Evolutionary conservation across 768 basidiomycete genomes (phyloP), one percentile per base, ranked within the genome.

Genomic region (Boletus bicolor): DNA sequence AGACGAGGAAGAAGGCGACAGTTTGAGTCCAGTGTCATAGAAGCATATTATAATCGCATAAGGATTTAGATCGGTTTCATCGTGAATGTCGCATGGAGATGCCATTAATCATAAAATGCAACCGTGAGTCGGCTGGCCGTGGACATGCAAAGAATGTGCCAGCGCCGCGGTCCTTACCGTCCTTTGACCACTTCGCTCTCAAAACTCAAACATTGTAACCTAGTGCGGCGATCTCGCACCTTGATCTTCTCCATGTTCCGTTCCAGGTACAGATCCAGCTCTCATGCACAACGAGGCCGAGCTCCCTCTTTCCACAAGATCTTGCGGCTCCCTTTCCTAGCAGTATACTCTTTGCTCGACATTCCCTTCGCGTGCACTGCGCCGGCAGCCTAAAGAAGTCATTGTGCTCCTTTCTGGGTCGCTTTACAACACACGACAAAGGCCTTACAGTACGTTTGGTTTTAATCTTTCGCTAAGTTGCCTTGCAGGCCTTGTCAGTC

Each of bases 1-100:
- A 76, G 53, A 71, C 74, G 64, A 82, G 77, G 73, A 69, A 68
- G 68, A 81, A 76, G 68, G 82, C 82, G 54, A 81, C 79, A 47
- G 71, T 71, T 48, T 76, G 69, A 70, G 57, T 69, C 67, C 62
- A 60, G 54, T 51, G 44, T 55, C 55, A 65, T 73, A 72, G 72
- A 73, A 73, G 66, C 62, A 58, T 62, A 61, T 53, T 61, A 49
- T 19, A 30, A 55, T 57, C 53, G 52, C 56, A 62, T 59, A 39
- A 39, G 12, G 36, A 58, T 59, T 55, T 60, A 62, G 57, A 61
- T 55, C 42, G 34, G 51, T 55, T 57, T 59, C 57, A 59, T 54
- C 44, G 44, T 54, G 34, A 66, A 48, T 44, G 57, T 55, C 61
- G 59, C 57, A 53, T 64, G 62, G 57, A 36, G 54, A 52, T 59